Evolutionary conservation across 352 stramenopile species (phyloP).

Genomic region (Phytophthora idaei): DNA sequence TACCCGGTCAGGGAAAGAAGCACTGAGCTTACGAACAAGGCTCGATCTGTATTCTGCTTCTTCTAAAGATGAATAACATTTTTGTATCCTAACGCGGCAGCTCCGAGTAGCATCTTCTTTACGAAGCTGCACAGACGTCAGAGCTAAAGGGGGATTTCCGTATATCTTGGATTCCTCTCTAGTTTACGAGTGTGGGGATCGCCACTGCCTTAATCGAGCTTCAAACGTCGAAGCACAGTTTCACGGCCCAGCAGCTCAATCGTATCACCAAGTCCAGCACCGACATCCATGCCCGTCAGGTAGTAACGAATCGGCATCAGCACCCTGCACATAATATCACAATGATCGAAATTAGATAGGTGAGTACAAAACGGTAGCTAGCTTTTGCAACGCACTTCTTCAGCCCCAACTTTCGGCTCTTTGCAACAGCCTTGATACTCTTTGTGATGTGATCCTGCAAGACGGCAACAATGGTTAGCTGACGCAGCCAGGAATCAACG

Average conservation of each 20-base stretch:
- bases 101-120: background rate
- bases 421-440: constrained; percentile 77
- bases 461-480: constrained; percentile 1
- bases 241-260: constrained; percentile 78
- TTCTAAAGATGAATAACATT: constrained; percentile 24
- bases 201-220: constrained; percentile 11
- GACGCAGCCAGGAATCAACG: background rate
- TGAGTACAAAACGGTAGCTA: background rate
- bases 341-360: background rate
- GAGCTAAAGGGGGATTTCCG: too few species aligned
- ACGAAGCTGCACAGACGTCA: background rate
- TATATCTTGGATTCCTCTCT: too few species aligned
- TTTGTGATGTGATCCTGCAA: constrained; percentile 77
- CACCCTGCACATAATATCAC: constrained; percentile 47
- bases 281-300: constrained; percentile 86
- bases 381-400: constrained; percentile 68
- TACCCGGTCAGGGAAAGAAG: constrained; percentile 46
- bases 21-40: constrained; percentile 23
- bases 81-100: constrained; percentile 12
- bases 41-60: constrained; percentile 26
- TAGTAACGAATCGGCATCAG: constrained; percentile 91
- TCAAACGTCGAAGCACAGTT: constrained; percentile 58
- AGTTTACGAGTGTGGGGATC: background rate
- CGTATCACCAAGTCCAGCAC: constrained; percentile 80
- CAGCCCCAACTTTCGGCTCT: constrained; percentile 74